Conservation (phyloP, 2,329 filamentous ascomycete species). For the Colletotrichum abscissum region DNA sequence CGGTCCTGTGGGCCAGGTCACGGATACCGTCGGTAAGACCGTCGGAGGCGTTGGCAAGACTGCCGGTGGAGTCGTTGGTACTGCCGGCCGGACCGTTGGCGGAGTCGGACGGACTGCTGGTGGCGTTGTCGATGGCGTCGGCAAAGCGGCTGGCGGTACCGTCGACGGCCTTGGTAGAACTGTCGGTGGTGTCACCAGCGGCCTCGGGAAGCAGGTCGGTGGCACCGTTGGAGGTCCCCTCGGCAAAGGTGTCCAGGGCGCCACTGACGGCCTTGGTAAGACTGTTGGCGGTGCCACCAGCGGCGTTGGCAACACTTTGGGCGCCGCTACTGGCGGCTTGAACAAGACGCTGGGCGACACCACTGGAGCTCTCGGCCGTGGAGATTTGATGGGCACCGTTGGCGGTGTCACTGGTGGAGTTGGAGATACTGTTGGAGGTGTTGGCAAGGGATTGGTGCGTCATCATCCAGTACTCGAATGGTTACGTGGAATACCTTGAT, state of each 20-base stretch:
- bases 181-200: slow-evolving; percentile 10
- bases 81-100: slow-evolving; percentile 9
- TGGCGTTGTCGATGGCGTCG: slow-evolving; percentile 5
- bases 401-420: slow-evolving; percentile 23
- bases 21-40: slow-evolving; percentile 24
- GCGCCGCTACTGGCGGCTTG: slow-evolving; percentile 16
- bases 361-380: slow-evolving; percentile 21
- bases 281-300: slow-evolving; percentile 21
- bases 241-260: slow-evolving; percentile 7
- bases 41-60: slow-evolving; percentile 13
- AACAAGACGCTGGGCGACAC: slow-evolving; percentile 28
- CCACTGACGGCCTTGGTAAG: slow-evolving; percentile 12
- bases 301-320: slow-evolving; percentile 25
- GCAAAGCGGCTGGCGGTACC: slow-evolving; percentile 12
- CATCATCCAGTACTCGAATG: neutral
- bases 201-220: slow-evolving; percentile 17
- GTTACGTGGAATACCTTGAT: neutral
- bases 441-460: slow-evolving; percentile 32
- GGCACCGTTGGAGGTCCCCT: slow-evolving; percentile 16
- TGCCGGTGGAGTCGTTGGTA: slow-evolving; percentile 14
- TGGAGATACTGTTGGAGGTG: slow-evolving; percentile 29
- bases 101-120: slow-evolving; percentile 8
- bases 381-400: slow-evolving; percentile 22
- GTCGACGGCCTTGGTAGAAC: slow-evolving; percentile 13
- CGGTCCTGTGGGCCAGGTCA: slow-evolving; percentile 5